Conservation (phyloP, 140 eudicot species). For the Flaveria floridana region DNA sequence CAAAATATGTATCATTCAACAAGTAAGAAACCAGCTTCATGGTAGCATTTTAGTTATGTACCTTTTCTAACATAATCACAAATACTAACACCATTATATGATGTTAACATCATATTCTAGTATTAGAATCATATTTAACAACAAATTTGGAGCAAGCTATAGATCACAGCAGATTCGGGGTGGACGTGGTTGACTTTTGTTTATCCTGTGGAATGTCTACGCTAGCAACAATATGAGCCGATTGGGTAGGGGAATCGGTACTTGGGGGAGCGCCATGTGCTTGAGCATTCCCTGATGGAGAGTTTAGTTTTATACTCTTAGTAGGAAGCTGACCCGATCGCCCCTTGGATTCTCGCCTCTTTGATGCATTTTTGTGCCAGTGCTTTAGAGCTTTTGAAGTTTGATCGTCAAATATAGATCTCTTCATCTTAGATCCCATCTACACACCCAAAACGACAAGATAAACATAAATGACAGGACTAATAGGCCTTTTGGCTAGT, state of each 20-base stretch:
- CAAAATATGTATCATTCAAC: constrained; percentile 29
- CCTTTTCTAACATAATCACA: constrained; percentile 36
- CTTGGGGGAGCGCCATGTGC: constrained; percentile 32
- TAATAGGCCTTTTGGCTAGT: not conserved
- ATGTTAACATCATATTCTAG: constrained; percentile 37
- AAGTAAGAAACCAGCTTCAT: constrained; percentile 12
- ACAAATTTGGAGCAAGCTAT: constrained; percentile 23
- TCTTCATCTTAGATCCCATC: constrained; percentile 96
- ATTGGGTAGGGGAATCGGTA: constrained; percentile 16
- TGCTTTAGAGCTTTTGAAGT: constrained; percentile 74
- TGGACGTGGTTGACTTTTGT: constrained; percentile 10
- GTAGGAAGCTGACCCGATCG: constrained; percentile 38
- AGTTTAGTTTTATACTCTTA: constrained; percentile 35
- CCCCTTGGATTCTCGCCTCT: constrained; percentile 43
- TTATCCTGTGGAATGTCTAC: constrained; percentile 51
- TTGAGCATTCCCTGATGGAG: constrained; percentile 37
- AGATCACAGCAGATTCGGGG: constrained; percentile 31
- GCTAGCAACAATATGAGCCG: constrained; percentile 42
- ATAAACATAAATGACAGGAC: not conserved
- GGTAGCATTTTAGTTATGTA: constrained; percentile 13
- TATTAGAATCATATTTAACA: constrained; percentile 24
- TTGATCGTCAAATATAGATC: constrained; percentile 80
- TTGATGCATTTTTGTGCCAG: constrained; percentile 71
- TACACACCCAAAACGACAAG: constrained; percentile 20
- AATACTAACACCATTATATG: constrained; percentile 34